Evolutionary conservation across 345 rosid genomes (phyloP), one percentile per base, ranked within the genome.

Genomic region (Populus pruinosa): DNA sequence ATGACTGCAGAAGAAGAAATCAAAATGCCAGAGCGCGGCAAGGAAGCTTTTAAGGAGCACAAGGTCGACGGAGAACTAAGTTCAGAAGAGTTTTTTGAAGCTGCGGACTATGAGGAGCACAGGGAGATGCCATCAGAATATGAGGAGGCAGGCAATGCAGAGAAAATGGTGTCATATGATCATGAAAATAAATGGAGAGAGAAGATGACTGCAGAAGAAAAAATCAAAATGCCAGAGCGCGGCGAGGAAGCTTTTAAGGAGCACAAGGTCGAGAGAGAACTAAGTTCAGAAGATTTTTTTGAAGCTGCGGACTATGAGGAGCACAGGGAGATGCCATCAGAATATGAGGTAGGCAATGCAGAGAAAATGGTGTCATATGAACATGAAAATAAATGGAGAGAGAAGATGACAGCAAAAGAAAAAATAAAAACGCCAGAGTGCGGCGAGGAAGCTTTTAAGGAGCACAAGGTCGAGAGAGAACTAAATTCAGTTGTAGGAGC

Each of bases 11-110:
- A 29, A 53, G 82, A 82, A 69, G 80, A 61, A 16, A 33, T 77
- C 31, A 86, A 84, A 71, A 81, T 83, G 63, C 77, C 81, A 76
- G 84, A 79, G 71, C 3, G 70, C 3, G 4, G 44, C 62, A 86
- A 77, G 74, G 89, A 81, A 78, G 53, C 77, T 77, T 73, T 76
- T 78, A 53, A 71, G 76, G 81, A 73, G 83, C 82, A 83, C 73
- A 77, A 76, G 67, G 16, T 78, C 53, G 84, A 78, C 77, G 85
- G 68, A 77, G 81, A 80, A 33, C 68, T 82, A 50, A 83, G 84
- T 69, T 78, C 62, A 65, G 71, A 85, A 79, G 70, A 29, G 64
- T 67, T 43, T 41, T 64, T 31, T 33, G 77, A 72, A 74, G 68
- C 77, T 79, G 77, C 47, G 36, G 61, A 25, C 74, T 3, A 59